Percentiles rank a stretch among this genome's conserved stretches.
Conservation (phyloP, 768 basidiomycete species). For the Strobilomyces dryophilus region DNA sequence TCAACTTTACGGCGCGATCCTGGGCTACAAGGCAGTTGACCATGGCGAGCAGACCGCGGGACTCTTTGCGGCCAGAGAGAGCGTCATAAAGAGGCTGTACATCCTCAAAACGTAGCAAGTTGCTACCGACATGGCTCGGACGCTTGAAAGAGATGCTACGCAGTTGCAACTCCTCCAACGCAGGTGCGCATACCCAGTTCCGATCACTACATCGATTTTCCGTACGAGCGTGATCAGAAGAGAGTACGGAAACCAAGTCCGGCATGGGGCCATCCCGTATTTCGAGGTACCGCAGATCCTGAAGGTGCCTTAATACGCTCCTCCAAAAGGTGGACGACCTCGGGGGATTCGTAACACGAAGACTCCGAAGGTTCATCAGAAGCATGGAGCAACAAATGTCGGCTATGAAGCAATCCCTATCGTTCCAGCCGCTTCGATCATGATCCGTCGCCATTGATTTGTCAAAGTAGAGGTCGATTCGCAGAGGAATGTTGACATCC, state of each 20-base stretch:
- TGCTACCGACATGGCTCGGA: too few species aligned
- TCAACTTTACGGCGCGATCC: not conserved
- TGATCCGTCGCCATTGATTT: not conserved
- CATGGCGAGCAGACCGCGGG: not conserved
- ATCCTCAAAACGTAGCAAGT: not conserved
- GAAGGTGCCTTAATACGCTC: not conserved
- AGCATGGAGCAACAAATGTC: not conserved
- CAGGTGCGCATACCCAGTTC: not conserved
- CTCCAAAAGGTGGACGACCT: conserved; percentile 4
- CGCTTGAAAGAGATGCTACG: not conserved
- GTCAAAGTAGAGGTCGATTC: not conserved
- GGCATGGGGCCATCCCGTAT: not conserved
- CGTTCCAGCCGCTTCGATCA: fast-evolving
- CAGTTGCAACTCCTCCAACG: not conserved
- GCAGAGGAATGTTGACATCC: not conserved
- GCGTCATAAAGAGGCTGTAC: not conserved
- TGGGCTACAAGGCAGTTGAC: not conserved
- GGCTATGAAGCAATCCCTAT: not conserved
- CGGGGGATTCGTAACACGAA: not conserved
- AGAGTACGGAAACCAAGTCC: not conserved
- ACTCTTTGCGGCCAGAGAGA: not conserved
- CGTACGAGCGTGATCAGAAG: not conserved
- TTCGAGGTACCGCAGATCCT: not conserved
- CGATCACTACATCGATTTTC: not conserved
- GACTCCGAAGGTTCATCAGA: not conserved